Evolutionary conservation across 208 protist species (phyloP).

Genomic region (Acanthamoeba lenticulata): DNA sequence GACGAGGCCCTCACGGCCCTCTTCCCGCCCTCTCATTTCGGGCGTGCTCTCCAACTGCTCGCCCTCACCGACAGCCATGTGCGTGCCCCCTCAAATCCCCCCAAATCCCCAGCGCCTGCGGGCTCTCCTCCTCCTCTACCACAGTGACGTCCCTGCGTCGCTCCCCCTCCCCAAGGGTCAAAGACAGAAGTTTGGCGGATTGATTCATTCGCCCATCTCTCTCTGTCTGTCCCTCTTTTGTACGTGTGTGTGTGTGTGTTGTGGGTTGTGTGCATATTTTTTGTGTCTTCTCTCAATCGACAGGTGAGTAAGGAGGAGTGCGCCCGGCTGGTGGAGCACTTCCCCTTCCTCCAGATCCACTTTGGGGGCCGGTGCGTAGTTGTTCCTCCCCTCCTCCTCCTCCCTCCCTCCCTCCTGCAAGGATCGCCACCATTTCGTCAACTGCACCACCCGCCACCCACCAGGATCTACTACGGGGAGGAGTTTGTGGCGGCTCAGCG

Average conservation of each 20-base stretch:
- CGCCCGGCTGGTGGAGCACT: not conserved
- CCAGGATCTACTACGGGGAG: slow-evolving; percentile 42
- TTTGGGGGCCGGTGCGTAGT: not conserved
- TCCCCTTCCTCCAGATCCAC: slow-evolving; percentile 40
- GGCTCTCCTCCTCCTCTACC: not conserved
- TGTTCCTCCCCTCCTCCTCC: not conserved
- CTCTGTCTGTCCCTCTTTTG: not conserved
- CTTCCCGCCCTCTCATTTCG: not conserved
- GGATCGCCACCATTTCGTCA: not conserved
- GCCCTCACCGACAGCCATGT: not conserved
- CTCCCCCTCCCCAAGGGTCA: not conserved
- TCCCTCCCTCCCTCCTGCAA: no score
- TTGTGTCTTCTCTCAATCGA: no score
- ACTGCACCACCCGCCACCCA: no score
- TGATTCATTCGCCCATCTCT: no score
- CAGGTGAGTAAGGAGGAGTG: not conserved
- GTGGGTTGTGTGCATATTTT: no score
- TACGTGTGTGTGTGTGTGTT: no score
- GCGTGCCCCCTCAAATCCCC: not conserved
- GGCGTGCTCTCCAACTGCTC: slow-evolving; percentile 16
- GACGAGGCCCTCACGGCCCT: not conserved
- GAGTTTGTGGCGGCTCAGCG: slow-evolving; percentile 26
- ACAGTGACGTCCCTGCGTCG: not conserved
- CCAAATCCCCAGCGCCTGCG: not conserved
- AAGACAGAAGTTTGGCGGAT: no score